These are phyloP conservation scores for Acrocalymma vagum DNA, from an alignment of 2,329 filamentous ascomycete genomes.

Conservation along the genomic window DNA sequence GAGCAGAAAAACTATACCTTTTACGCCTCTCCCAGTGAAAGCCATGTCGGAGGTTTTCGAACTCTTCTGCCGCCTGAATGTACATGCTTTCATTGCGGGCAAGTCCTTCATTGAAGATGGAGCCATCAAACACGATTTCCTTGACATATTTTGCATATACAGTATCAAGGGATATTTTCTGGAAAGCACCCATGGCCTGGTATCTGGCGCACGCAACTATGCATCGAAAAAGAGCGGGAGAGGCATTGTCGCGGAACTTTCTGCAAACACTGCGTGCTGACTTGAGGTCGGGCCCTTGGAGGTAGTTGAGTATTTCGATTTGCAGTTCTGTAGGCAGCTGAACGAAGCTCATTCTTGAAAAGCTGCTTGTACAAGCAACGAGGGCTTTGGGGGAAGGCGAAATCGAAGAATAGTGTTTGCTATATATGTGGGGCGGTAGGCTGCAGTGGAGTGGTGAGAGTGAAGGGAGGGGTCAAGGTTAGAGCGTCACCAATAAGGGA, in stretches of 20 bases:
- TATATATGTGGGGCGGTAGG: constrained; percentile 5
- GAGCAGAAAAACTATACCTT: constrained; percentile 11
- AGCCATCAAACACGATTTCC: constrained; percentile 42
- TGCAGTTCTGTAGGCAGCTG: constrained; percentile 38
- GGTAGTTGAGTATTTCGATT: constrained; percentile 36
- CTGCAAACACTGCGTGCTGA: constrained; percentile 27
- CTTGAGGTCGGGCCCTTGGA: constrained; percentile 31
- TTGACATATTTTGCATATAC: constrained; percentile 35
- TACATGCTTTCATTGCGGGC: constrained; percentile 21
- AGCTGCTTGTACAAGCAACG: neutral
- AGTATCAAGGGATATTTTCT: constrained; percentile 32
- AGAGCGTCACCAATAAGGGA: too few species aligned
- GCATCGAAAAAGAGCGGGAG: constrained; percentile 31
- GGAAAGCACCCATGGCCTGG: constrained; percentile 34
- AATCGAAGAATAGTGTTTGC: constrained; percentile 7
- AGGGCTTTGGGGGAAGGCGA: neutral
- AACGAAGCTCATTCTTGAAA: constrained; percentile 9
- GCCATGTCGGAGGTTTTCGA: constrained; percentile 9
- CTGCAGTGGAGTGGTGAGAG: too few species aligned
- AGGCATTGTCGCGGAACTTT: constrained; percentile 30
- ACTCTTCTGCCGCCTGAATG: constrained; percentile 4
- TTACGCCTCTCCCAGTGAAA: constrained; percentile 21
- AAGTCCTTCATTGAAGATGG: constrained; percentile 24
- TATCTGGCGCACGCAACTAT: constrained; percentile 38
- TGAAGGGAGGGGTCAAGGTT: too few species aligned